phyloP scores from a whole-genome alignment of 148 eudicot genomes.

The Chenopodium formosanum region DNA sequence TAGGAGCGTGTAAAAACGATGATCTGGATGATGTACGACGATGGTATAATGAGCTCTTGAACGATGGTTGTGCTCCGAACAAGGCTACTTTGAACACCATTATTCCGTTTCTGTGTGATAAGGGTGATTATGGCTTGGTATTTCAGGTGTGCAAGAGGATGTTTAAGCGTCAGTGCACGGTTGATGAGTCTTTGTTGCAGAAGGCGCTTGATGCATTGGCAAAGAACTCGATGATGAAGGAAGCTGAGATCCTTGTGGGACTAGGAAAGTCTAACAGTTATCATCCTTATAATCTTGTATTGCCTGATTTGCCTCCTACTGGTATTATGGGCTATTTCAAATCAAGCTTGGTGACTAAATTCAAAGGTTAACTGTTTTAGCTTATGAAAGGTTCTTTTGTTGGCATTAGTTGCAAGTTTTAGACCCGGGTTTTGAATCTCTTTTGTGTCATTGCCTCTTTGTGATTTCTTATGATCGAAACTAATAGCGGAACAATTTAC shows the following conservation, averaged over 20 bases:
- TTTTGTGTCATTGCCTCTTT: no score
- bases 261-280: conserved; percentile 30
- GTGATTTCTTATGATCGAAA: no score
- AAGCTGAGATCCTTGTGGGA: conserved; percentile 47
- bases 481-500: no score
- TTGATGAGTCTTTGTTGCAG: conserved; percentile 39
- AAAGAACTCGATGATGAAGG: conserved; percentile 35
- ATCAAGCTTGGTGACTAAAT: neutral
- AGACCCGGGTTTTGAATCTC: neutral
- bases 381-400: neutral
- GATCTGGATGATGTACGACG: conserved; percentile 46
- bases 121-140: conserved; percentile 42
- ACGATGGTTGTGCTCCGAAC: conserved; percentile 29
- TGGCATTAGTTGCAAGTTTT: no score
- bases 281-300: conserved; percentile 29
- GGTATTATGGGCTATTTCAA: neutral
- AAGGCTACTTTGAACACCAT: conserved; percentile 27
- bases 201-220: conserved; percentile 53
- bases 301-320: conserved; percentile 25
- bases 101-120: conserved; percentile 43
- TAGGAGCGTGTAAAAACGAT: conserved; percentile 33
- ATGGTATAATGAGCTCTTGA: conserved; percentile 43
- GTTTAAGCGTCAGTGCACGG: conserved; percentile 24
- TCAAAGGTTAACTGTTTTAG: neutral
- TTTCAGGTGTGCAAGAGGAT: conserved; percentile 41